These are phyloP conservation scores for Phytophthora uliginosa DNA, from an alignment of 352 stramenopile genomes.

Conservation along the genomic window DNA sequence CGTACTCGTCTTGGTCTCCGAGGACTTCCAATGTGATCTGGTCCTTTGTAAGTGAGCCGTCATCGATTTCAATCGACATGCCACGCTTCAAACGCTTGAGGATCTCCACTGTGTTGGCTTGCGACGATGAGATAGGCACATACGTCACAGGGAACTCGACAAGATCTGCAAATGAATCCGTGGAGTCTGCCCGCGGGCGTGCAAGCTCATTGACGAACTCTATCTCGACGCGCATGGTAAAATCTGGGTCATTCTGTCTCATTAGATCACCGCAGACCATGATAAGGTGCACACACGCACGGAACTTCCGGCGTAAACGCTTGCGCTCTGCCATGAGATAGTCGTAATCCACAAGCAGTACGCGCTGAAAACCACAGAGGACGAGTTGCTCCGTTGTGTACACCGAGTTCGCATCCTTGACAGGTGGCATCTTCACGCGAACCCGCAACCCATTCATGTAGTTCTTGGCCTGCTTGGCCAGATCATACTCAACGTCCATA, in stretches of 20 bases:
- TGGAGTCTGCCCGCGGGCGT: conserved; percentile 54
- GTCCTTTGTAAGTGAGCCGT: conserved; percentile 82
- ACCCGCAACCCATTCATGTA: conserved; percentile 68
- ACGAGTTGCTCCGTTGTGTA: conserved; percentile 65
- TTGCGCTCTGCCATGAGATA: conserved; percentile 80
- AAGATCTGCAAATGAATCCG: conserved; percentile 54
- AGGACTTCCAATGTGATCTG: conserved; percentile 84
- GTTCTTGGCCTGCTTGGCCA: conserved; percentile 75
- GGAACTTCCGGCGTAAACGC: conserved; percentile 70
- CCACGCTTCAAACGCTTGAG: conserved; percentile 59
- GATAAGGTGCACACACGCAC: conserved; percentile 64
- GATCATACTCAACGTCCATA: conserved; percentile 80
- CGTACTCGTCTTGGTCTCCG: conserved; percentile 64
- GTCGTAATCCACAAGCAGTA: conserved; percentile 79
- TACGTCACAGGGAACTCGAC: conserved; percentile 78
- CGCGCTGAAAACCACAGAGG: conserved; percentile 68
- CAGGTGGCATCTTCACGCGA: conserved; percentile 64
- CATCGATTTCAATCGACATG: conserved; percentile 78
- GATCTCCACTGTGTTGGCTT: conserved; percentile 65
- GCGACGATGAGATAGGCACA: conserved; percentile 64
- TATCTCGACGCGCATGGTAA: conserved; percentile 45
- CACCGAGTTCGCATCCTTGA: conserved; percentile 38
- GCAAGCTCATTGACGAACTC: conserved; percentile 25
- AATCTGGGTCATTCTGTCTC: conserved; percentile 64
- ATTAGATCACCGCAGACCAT: conserved; percentile 60